Base-by-base conservation (phyloP, 257 asterid species). In the Lithospermum erythrorhizon region DNA sequence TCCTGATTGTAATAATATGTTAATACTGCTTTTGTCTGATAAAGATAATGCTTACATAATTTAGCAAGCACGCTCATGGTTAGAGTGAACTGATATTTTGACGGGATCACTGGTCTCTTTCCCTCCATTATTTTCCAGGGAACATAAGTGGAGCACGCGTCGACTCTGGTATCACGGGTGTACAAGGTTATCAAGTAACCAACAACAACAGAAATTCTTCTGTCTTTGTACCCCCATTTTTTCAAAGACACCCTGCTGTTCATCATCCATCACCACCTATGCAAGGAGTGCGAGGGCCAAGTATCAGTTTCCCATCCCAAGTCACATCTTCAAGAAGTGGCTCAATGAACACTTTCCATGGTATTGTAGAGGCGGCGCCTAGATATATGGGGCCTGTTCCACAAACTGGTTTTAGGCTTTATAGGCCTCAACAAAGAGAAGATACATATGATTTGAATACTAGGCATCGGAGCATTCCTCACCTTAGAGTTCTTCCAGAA, bases 401-500 rank as follows among this genome's bases (percentile, higher is more conserved):
- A 45, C 77, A 95, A 3, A 41, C 84, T 52, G 80, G 76, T 64
- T 74, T 82, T 60, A 77, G 81, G 70, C 30, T 75, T 9, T 77
- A 72, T 73, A 61, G 79, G 68, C 90, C 90, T 62, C 87, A 70
- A 48, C 81, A 64, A 51, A 78, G 94, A 77, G 95, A 83, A 59
- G 72, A 76, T 65, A 53, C 76, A 58, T 57, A 68, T n/a, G 90
- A 74, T 54, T 47, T 82, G 64, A 76, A 57, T 71, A 60, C 64
- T 19, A 75, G 86, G 68, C 87, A 74, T 51, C 82, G 70, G 24
- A 73, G 37, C 68, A 61, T 79, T 68, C 86, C 91, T 67, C 82
- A 76, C 66, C 64, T 82, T 81, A 80, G 95, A 82, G 72, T 83
- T 78, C 69, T 87, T 58, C 95, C 90, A 23, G 87, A 85, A 80